A percentile compares a stretch with the other conserved stretches of the same genome.
phyloP scores from a whole-genome alignment of 768 basidiomycete genomes.

The Mycena indigotica region DNA sequence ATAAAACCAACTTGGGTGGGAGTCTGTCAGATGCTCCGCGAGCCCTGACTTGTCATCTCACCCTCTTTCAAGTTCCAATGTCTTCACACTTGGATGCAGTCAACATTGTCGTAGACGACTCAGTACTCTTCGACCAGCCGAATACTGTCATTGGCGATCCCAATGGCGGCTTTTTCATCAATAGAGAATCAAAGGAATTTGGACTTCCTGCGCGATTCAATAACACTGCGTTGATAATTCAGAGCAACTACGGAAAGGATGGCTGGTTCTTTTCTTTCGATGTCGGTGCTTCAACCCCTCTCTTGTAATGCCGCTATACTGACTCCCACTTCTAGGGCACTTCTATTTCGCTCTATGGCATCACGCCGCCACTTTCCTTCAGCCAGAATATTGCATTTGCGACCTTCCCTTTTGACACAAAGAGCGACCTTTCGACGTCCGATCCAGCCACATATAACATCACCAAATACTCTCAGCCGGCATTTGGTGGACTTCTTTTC shows the following conservation, averaged over 20 bases:
- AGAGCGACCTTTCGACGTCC: not conserved
- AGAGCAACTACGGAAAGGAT: not conserved
- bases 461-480: not conserved
- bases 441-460: not conserved
- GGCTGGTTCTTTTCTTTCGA: conserved; percentile 2
- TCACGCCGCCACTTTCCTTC: not conserved
- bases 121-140: not conserved
- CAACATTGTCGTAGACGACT: not conserved
- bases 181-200: not conserved
- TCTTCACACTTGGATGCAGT: not conserved
- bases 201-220: not conserved
- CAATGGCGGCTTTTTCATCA: not conserved
- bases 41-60: no score
- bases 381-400: not conserved
- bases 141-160: not conserved
- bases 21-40: no score
- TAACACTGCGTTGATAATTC: not conserved
- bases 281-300: not conserved
- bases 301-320: no score
- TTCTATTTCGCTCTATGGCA: not conserved
- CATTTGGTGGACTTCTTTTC: not conserved
- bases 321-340: not conserved
- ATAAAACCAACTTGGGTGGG: no score
- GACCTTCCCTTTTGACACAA: not conserved
- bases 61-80: no score